phyloP scores from a whole-genome alignment of 2,329 filamentous ascomycete genomes.

The Pezizomycotina sp. region DNA sequence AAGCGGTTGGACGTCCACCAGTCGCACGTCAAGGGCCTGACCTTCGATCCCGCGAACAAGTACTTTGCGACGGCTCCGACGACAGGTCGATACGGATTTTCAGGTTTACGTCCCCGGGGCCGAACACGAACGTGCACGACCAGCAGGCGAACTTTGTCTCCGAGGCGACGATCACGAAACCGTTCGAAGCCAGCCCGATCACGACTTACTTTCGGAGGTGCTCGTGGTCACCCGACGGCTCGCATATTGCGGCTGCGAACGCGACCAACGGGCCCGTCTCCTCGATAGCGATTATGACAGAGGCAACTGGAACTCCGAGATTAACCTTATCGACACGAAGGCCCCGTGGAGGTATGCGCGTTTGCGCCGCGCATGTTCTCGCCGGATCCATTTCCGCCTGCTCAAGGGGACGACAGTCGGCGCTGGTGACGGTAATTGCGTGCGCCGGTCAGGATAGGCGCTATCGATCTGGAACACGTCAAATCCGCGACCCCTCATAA shows the following conservation, averaged over 20 bases:
- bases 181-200: conserved; percentile 78
- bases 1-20: conserved; percentile 87
- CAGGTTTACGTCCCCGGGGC: conserved; percentile 74
- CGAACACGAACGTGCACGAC: conserved; percentile 85
- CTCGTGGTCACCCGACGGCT: conserved; percentile 94
- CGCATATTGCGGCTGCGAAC: conserved; percentile 92
- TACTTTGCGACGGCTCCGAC: conserved; percentile 98
- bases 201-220: conserved; percentile 94
- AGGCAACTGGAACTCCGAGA: conserved; percentile 84
- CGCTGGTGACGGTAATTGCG: conserved; percentile 68
- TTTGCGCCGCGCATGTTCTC: conserved; percentile 87
- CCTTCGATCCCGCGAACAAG: conserved; percentile 96
- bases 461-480: conserved; percentile 96
- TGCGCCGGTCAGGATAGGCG: conserved; percentile 91
- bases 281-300: conserved; percentile 93
- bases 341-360: conserved; percentile 88
- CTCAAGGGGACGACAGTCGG: conserved; percentile 28
- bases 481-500: conserved; percentile 75
- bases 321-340: conserved; percentile 93
- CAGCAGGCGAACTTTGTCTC: conserved; percentile 93
- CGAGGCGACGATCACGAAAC: conserved; percentile 74
- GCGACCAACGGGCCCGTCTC: conserved; percentile 94
- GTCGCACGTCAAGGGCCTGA: conserved; percentile 96
- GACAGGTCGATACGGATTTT: conserved; percentile 95
- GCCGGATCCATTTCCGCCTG: conserved; percentile 42